Conservation (phyloP, 192 early-diverging fungal species). For the Podila horticola region DNA sequence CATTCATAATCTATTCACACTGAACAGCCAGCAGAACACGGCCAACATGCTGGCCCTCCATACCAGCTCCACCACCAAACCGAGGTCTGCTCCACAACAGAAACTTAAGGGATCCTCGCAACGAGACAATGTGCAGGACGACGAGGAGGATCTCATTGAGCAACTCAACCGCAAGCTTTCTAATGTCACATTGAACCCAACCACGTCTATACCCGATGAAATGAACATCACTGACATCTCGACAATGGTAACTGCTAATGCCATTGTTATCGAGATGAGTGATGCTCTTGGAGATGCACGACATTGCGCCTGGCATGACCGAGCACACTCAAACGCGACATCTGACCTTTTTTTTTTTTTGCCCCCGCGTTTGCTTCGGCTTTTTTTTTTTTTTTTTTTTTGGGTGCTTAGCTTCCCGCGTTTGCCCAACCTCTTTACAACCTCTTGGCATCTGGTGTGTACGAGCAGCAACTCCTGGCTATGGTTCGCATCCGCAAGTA, state of each 20-base stretch:
- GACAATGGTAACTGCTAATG: conserved; percentile 32
- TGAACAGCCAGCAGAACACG: background rate
- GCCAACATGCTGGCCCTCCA: conserved; percentile 19
- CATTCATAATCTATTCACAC: background rate
- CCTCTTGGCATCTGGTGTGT: conserved; percentile 37
- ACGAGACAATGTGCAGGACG: conserved; percentile 35
- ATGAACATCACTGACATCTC: conserved; percentile 49
- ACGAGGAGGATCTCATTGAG: conserved; percentile 50
- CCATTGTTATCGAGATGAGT: background rate
- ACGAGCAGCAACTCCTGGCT: conserved; percentile 43
- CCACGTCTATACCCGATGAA: conserved; percentile 43
- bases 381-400: conserved; percentile 11
- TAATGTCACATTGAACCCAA: conserved; percentile 46
- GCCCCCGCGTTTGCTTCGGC: too few species aligned
- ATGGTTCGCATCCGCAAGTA: conserved; percentile 54
- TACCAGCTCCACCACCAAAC: conserved; percentile 17
- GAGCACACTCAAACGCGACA: too few species aligned
- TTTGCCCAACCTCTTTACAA: conserved; percentile 51
- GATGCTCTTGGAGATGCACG: background rate
- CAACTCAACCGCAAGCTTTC: conserved; percentile 48
- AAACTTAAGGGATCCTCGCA: conserved; percentile 39
- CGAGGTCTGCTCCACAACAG: conserved; percentile 30
- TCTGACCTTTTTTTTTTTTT: background rate
- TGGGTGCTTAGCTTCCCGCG: conserved; percentile 28
- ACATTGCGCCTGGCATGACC: background rate